Percentiles rank a stretch among this genome's conserved stretches.
phyloP scores from a whole-genome alignment of 106 monocot genomes.

The Dendrobium nobile region DNA sequence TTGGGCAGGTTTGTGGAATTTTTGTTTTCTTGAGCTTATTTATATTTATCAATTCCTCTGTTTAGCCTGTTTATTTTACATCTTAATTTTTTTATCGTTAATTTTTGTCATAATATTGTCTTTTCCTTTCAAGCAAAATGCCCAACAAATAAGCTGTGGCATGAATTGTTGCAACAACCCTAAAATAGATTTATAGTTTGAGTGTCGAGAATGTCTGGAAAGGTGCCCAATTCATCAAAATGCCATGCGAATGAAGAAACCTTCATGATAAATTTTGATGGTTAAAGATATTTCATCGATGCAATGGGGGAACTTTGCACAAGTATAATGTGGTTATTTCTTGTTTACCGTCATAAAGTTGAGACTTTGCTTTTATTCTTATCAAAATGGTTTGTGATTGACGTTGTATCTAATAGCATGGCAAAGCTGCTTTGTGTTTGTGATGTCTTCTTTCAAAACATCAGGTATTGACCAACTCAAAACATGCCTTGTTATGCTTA shows the following conservation, averaged over 20 bases:
- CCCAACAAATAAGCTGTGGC: not conserved
- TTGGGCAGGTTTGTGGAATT: slow-evolving; percentile 69
- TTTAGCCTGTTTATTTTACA: not conserved
- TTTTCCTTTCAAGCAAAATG: not conserved
- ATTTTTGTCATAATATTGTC: not conserved
- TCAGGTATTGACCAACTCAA: not conserved
- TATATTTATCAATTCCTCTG: not conserved
- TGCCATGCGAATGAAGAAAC: not conserved
- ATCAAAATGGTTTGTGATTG: too few relatives aligned
- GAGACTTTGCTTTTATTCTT: too few relatives aligned
- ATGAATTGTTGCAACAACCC: not conserved
- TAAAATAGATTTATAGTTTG: not conserved
- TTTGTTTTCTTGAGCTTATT: not conserved
- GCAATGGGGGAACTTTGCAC: too few relatives aligned
- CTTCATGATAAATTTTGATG: not conserved
- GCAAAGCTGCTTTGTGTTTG: not conserved
- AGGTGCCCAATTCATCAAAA: not conserved
- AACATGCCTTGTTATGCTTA: not conserved
- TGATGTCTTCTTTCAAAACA: not conserved
- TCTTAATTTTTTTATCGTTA: not conserved
- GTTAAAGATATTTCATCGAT: too few relatives aligned
- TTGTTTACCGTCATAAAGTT: too few relatives aligned
- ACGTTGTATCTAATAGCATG: too few relatives aligned
- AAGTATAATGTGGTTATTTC: too few relatives aligned
- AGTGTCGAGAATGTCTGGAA: not conserved